Evolutionary conservation across 176 grass and related monocot species (phyloP).

Genomic region (Olyra latifolia): DNA sequence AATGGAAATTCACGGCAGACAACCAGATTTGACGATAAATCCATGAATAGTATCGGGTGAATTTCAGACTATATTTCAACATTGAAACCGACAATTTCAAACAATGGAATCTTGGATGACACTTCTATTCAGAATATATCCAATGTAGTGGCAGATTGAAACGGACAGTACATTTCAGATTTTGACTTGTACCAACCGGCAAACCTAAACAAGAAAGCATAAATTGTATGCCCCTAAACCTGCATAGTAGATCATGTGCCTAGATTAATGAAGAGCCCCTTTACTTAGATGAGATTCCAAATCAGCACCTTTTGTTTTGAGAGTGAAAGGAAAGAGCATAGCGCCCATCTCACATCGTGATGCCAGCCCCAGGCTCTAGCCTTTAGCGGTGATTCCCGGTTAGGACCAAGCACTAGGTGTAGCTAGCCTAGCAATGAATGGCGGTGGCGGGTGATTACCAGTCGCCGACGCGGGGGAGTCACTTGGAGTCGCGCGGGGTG

Average conservation of each 20-base stretch:
- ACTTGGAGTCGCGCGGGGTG: conserved; percentile 89
- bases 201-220: neutral
- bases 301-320: too few relatives aligned
- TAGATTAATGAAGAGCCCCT: neutral
- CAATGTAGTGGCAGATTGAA: too few relatives aligned
- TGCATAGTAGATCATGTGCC: neutral
- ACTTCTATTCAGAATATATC: too few relatives aligned
- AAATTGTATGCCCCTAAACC: neutral
- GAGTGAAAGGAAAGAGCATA: neutral
- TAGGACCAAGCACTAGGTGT: neutral
- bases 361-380: neutral
- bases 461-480: conserved; percentile 90
- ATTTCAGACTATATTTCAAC: too few relatives aligned
- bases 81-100: too few relatives aligned
- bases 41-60: too few relatives aligned
- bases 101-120: too few relatives aligned
- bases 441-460: conserved; percentile 55
- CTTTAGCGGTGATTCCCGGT: neutral
- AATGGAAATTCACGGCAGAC: too few relatives aligned
- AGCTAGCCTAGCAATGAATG: neutral
- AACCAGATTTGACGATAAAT: too few relatives aligned
- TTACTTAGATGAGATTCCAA: too few relatives aligned
- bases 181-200: too few relatives aligned
- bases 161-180: too few relatives aligned
- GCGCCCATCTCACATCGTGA: neutral